Percentiles rank a stretch among this genome's conserved stretches.
These are phyloP conservation scores for Neofusicoccum ribis DNA, from an alignment of 2,329 filamentous ascomycete species.

Conservation along the genomic window DNA sequence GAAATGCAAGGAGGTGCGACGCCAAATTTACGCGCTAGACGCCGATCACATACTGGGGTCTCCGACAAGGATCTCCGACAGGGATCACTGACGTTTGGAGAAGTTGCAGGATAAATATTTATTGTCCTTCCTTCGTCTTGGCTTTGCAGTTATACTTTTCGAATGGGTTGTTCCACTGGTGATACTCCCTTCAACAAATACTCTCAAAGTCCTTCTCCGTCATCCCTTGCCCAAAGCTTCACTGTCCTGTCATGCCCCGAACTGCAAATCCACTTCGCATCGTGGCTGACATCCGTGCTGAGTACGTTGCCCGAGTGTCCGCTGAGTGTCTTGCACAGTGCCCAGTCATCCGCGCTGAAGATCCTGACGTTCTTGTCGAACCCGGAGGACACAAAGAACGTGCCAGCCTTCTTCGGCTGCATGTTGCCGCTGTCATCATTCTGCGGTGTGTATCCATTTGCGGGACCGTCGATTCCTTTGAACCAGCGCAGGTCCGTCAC, in stretches of 20 bases:
- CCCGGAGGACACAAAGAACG: constrained; percentile 85
- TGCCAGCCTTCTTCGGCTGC: constrained; percentile 79
- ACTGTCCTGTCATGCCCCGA: constrained; percentile 93
- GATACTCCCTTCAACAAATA: too few species aligned
- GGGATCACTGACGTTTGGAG: too few species aligned
- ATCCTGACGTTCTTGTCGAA: constrained; percentile 96
- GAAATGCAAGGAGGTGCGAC: too few species aligned
- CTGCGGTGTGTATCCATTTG: constrained; percentile 61
- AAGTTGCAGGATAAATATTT: too few species aligned
- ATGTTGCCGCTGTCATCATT: constrained; percentile 64
- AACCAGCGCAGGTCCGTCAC: constrained; percentile 94
- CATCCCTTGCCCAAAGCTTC: constrained; percentile 92
- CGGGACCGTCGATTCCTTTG: constrained; percentile 77
- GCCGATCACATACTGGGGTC: too few species aligned
- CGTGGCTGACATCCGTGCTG: constrained; percentile 81
- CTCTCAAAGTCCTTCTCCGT: constrained; percentile 51
- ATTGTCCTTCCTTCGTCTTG: too few species aligned
- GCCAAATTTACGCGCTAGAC: too few species aligned
- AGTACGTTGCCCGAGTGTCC: constrained; percentile 92
- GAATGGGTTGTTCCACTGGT: neutral
- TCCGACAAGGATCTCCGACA: too few species aligned
- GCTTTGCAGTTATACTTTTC: neutral
- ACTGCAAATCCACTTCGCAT: constrained; percentile 90
- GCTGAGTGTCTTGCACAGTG: constrained; percentile 79
- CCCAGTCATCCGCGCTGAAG: constrained; percentile 96